Conservation (phyloP, 2,329 filamentous ascomycete species). For the Venturia carpophila region DNA sequence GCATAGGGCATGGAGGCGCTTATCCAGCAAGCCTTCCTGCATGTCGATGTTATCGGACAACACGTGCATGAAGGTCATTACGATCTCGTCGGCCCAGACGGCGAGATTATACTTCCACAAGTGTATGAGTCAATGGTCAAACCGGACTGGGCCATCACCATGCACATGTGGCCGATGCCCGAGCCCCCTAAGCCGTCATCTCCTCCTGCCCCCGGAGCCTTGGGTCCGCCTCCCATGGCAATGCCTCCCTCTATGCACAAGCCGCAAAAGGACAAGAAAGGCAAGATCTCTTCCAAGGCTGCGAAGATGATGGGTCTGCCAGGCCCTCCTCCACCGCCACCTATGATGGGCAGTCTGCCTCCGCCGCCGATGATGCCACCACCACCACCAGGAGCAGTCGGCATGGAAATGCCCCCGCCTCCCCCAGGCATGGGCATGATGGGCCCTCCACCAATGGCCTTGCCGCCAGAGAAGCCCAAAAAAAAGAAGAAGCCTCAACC, state of each 20-base stretch:
- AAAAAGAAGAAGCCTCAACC: constrained; percentile 20
- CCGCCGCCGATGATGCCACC: constrained; percentile 19
- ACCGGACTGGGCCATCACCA: constrained; percentile 41
- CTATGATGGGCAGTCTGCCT: constrained; percentile 17
- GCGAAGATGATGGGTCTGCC: constrained; percentile 1
- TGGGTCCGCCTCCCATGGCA: constrained; percentile 19
- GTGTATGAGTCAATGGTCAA: constrained; percentile 43
- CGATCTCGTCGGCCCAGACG: constrained; percentile 41
- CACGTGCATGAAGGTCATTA: constrained; percentile 41
- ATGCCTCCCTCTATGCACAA: constrained; percentile 11
- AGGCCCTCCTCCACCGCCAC: constrained; percentile 18
- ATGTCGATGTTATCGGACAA: constrained; percentile 39
- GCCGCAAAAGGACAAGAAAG: constrained; percentile 22
- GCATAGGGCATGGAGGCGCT: constrained; percentile 41
- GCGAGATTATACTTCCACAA: constrained; percentile 43
- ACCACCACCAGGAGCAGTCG: constrained; percentile 9
- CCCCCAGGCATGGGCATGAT: constrained; percentile 5
- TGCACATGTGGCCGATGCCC: constrained; percentile 44
- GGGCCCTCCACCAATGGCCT: constrained; percentile 15
- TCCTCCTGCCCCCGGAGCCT: constrained; percentile 8
- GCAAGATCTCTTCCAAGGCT: constrained; percentile 16
- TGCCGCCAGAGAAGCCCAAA: constrained; percentile 14
- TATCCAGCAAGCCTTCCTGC: constrained; percentile 43
- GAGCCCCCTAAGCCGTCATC: constrained; percentile 24
- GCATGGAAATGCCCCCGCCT: neutral